Percentiles rank a stretch among this genome's conserved stretches.
Evolutionary conservation across 75 land plant genomes (phyloP).

Genomic region (Selaginella moellendorffii): DNA sequence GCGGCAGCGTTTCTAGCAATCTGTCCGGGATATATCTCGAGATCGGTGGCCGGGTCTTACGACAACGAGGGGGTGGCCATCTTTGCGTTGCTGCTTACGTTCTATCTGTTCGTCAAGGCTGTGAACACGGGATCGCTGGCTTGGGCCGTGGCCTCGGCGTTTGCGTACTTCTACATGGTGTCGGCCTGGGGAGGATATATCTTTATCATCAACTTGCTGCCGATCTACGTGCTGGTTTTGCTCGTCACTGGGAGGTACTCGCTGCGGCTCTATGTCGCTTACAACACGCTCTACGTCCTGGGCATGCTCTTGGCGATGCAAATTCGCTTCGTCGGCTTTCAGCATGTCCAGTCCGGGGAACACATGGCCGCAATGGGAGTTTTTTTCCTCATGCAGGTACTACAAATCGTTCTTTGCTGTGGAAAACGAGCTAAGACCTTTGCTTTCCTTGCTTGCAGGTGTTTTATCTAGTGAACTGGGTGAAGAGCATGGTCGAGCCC

Average conservation of each 20-base stretch:
- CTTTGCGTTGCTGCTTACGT: slow-evolving; percentile 81
- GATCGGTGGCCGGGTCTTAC: slow-evolving; percentile 95
- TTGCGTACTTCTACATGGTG: slow-evolving; percentile 98
- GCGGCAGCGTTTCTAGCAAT: slow-evolving; percentile 91
- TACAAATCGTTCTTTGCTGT: slow-evolving; percentile 4
- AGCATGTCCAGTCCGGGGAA: slow-evolving; percentile 99
- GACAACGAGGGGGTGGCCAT: slow-evolving; percentile 97
- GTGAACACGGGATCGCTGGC: slow-evolving; percentile 95
- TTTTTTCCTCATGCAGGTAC: slow-evolving; percentile 90
- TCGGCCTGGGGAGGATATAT: slow-evolving; percentile 99
- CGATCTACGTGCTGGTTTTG: slow-evolving; percentile 81
- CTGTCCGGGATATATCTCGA: slow-evolving; percentile 93
- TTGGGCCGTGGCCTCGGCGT: slow-evolving; percentile 87
- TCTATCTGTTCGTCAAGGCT: slow-evolving; percentile 94
- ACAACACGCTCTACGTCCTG: slow-evolving; percentile 77
- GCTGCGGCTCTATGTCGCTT: slow-evolving; percentile 79
- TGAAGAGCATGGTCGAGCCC: slow-evolving; percentile 65
- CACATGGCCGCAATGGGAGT: slow-evolving; percentile 99
- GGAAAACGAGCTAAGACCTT: not conserved
- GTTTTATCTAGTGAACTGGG: slow-evolving; percentile 83
- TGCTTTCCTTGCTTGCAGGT: slow-evolving; percentile 38
- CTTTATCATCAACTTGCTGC: slow-evolving; percentile 86
- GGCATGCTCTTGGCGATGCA: slow-evolving; percentile 99
- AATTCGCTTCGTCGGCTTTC: slow-evolving; percentile 96
- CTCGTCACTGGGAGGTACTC: slow-evolving; percentile 89